Base-by-base conservation (phyloP, 768 basidiomycete genomes). In the Gloeopeniophorella convolvens region DNA sequence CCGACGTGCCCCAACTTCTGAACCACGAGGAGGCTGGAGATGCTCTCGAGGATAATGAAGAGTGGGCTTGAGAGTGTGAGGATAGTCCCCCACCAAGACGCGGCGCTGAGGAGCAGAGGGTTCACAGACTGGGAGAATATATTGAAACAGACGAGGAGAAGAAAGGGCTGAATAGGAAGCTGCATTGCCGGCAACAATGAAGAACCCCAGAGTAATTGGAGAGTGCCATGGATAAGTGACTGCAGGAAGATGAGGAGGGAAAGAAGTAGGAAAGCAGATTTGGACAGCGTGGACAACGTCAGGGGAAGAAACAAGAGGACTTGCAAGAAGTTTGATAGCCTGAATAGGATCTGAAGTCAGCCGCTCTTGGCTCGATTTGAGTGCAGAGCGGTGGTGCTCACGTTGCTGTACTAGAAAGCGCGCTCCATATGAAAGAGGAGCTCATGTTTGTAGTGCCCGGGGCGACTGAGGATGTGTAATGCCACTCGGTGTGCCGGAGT, bases 71-170 rank as follows among this genome's bases (percentile, higher is more conserved):
- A 84, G 61, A 83, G 75, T 1, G 77, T 79, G 53, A 93, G 69
- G 31, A 80, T 69, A 21, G 72, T 77, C 0, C 83, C 87, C 90
- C 90, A 93, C 72, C 78, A 80, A 36, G 73, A 71, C 8, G 81
- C 76, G 13, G 80, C 76, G 11, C 69, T 73, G 9, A 75, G 57
- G 5, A 90, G 63, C 65, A 71, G 74, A 7, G 83, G 79, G 52
- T 77, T 73, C 20, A 78, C 75, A 21, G 79, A 69, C 18, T 82
- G 74, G 2, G 87, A 79, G 66, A 89, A 90, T 31, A 82, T 74
- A 63, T 92, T 92, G 76, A 92, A 92, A 64, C 80, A 87, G 50
- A 91, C 78, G 42, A 92, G 82, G 35, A 92, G 80, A 28, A 92
- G 75, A 67, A 91, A 88, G 0, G 89, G 82, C 64, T 91, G 89